Evolutionary conservation across 2,329 filamentous ascomycete species (phyloP), one percentile per base, ranked within the genome.

Genomic region (Seiridium unicorne): DNA sequence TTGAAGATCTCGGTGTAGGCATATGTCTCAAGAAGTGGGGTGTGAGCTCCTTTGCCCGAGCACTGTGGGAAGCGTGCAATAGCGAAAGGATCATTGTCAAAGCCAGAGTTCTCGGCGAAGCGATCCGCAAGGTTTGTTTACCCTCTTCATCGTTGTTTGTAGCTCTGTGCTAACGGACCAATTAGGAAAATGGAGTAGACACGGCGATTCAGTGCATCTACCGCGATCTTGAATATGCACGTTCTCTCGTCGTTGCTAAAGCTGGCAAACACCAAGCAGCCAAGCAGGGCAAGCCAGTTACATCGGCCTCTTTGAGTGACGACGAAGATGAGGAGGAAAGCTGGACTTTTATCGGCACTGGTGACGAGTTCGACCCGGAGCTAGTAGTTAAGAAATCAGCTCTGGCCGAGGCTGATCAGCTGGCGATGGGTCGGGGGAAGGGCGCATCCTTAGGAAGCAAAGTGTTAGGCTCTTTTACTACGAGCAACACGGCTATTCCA

Each of bases 1-100:
- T 98, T 1, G 93, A 98, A 73, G 94, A 98, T 69, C 81, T 99
- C 5, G 94, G 95, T 0, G 95, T 98, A 2, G 95, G 95, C 0
- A 88, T 97, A 26, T 92, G 89, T 70, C 81, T 99, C 68, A 93
- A 90, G 79, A 95, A 92, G 74, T 87, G 97, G 79, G 96, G 95
- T 31, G 89, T 91, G n/a, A 90, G 86, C 65, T 85, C 89, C 44
- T 94, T 99, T 67, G 90, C 92, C 13, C 84, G 91, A 60, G 93
- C 94, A 0, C 77, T 99, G 6, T 97, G 93, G 93, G 90, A 96
- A 71, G 93, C 91, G 3, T 96, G 92, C 2, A 89, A 96, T 68
- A 93, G 90, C 70, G 88, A 95, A 72, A 86, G 93, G 59, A 97
- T 99, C 91, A 93, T 96, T 68, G 80, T 87, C 64, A 97, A 95